These are phyloP conservation scores for Leccinum arenicola DNA, from an alignment of 768 basidiomycete genomes.

Conservation along the genomic window DNA sequence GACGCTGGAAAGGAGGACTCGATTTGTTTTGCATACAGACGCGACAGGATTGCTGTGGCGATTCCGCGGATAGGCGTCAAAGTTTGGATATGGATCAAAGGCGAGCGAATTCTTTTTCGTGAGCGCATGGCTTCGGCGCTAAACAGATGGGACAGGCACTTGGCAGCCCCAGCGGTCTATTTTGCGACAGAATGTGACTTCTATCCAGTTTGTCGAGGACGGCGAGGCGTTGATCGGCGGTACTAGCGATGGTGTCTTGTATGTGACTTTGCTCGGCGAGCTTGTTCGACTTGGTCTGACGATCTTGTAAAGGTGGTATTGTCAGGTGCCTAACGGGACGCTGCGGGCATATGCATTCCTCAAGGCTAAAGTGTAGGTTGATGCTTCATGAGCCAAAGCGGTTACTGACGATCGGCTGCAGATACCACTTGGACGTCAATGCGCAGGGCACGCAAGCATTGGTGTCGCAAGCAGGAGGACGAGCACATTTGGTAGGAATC, in stretches of 20 bases:
- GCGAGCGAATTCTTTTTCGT: slow-evolving; percentile 28
- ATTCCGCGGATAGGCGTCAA: slow-evolving; percentile 58
- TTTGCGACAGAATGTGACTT: slow-evolving; percentile 59
- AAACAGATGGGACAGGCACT: slow-evolving; percentile 38
- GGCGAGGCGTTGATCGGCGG: slow-evolving; percentile 66
- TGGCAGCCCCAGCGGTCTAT: slow-evolving; percentile 69
- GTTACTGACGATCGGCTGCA: slow-evolving; percentile 26
- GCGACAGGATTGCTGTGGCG: slow-evolving; percentile 61
- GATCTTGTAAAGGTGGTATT: slow-evolving; percentile 53
- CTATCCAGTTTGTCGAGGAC: slow-evolving; percentile 59
- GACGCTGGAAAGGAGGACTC: slow-evolving; percentile 47
- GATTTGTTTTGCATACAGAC: slow-evolving; percentile 51
- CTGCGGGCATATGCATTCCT: slow-evolving; percentile 59
- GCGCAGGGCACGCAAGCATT: slow-evolving; percentile 48
- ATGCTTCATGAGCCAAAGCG: neutral
- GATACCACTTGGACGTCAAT: slow-evolving; percentile 54
- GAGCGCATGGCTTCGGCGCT: neutral
- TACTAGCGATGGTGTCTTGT: slow-evolving; percentile 69
- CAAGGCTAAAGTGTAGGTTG: slow-evolving; percentile 53
- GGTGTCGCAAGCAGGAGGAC: slow-evolving; percentile 49
- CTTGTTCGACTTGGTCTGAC: slow-evolving; percentile 9
- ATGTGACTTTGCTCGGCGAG: slow-evolving; percentile 19
- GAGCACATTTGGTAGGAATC: slow-evolving; percentile 50
- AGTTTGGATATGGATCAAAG: slow-evolving; percentile 61
- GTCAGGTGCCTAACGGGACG: slow-evolving; percentile 64